Base-by-base conservation (phyloP, 1,284 basidiomycete genomes). In the Pholiota adiposa region DNA sequence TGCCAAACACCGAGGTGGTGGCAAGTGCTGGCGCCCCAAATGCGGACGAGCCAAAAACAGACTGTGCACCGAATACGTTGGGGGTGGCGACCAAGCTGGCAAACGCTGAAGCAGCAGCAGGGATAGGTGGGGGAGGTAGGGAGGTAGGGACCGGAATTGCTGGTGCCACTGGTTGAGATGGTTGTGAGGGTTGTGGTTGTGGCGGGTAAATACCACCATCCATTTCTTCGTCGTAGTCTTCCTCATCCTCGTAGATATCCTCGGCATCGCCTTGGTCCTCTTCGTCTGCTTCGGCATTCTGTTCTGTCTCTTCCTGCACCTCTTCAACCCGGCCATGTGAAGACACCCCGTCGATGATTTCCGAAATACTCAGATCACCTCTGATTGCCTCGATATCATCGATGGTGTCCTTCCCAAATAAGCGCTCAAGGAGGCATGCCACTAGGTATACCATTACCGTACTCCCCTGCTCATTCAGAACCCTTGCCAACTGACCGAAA, bases 341-440 rank as follows among this genome's bases (percentile, higher is more conserved):
- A n/a, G 79, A 79, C n/a, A 79, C 74, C 0, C 93, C 94, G 67
- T 97, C 92, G 60, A 97, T 92, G 58, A 97, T 83, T 57, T 94
- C 86, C 1, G 84, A 80, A 55, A 89, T 83, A 4, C 79, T 78
- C 36, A 89, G 73, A 3, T 79, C 78, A 0, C 83, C 86, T 33
- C 88, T 80, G 67, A 96, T 90, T 16, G 75, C 77, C 63, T 94
- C 93, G 60, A 96, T 90, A 56, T 87, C 81, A 5, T 90, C 88
- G 60, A 92, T 86, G 12, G 83, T 85, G 63, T 88, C 89, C 72
- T 84, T 80, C 60, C 90, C 89, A 70, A 92, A 91, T 21, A 88
- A 74, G 23, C 83, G 72, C 70, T 92, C 90, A 53, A 92, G 74
- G 54, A 92, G 83, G 69, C 90, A 92, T 0, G 89, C 90, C 19